A percentile compares a stretch with the other conserved stretches of the same genome.
phyloP scores from a whole-genome alignment of 1,139 yeast genomes.

The Kurtzmaniella quercitrusa region DNA sequence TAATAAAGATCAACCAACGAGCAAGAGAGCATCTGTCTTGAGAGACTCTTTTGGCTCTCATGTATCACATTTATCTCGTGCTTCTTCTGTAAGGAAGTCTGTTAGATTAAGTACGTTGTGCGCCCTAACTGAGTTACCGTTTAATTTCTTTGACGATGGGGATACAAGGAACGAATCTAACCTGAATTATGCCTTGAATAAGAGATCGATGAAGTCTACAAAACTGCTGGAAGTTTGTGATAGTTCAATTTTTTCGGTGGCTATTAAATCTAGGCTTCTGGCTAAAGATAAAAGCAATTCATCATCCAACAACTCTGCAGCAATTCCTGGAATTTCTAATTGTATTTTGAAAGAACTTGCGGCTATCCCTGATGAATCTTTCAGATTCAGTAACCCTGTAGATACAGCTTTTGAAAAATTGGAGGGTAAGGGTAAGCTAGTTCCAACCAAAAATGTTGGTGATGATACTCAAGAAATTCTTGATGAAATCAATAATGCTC shows the following conservation, averaged over 20 bases:
- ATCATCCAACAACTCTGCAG: constrained; percentile 32
- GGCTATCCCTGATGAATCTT: constrained; percentile 73
- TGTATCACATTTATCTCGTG: constrained; percentile 15
- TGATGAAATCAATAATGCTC: constrained; percentile 39
- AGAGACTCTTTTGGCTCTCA: constrained; percentile 22
- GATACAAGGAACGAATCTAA: constrained; percentile 5
- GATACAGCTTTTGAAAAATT: constrained; percentile 68
- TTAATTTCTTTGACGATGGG: constrained; percentile 21
- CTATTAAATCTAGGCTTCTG: constrained; percentile 20
- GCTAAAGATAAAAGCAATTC: constrained; percentile 10
- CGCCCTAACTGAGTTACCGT: constrained; percentile 43
- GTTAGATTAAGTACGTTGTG: constrained; percentile 35
- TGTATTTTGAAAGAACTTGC: constrained; percentile 68
- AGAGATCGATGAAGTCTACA: constrained; percentile 10
- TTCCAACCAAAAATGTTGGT: constrained; percentile 3
- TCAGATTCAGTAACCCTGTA: constrained; percentile 59
- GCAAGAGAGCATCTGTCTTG: background rate
- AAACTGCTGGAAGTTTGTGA: constrained; percentile 28
- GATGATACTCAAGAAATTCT: constrained; percentile 31
- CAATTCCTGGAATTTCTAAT: constrained; percentile 61
- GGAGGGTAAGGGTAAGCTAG: constrained; percentile 53
- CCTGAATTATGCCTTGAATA: background rate
- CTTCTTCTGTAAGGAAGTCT: constrained; percentile 26
- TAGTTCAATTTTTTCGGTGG: constrained; percentile 36
- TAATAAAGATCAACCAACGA: constrained; percentile 9